Percentiles rank a stretch among this genome's conserved stretches.
These are phyloP conservation scores for Syncephalastrum monosporum DNA, from an alignment of 371 early-diverging fungal species.

Conservation along the genomic window DNA sequence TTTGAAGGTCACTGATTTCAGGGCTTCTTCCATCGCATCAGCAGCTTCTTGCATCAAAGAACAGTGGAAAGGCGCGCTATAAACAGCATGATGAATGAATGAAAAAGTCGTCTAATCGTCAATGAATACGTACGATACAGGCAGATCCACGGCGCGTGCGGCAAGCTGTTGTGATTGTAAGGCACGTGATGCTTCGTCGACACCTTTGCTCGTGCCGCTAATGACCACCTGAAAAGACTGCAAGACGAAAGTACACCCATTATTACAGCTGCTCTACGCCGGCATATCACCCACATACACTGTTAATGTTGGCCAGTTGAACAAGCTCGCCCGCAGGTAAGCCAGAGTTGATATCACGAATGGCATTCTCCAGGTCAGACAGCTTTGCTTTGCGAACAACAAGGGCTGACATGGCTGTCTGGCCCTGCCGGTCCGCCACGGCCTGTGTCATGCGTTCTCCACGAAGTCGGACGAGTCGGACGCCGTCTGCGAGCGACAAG, in stretches of 20 bases:
- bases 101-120: background rate
- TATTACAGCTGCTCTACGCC: background rate
- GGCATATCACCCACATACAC: slow-evolving; percentile 41
- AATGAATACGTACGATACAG: slow-evolving; percentile 75
- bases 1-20: slow-evolving; percentile 60
- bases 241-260: slow-evolving; percentile 4
- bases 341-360: slow-evolving; percentile 59
- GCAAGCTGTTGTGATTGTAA: slow-evolving; percentile 81
- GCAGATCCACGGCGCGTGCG: slow-evolving; percentile 83
- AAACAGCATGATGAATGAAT: too few relatives aligned
- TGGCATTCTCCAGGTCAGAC: slow-evolving; percentile 66
- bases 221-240: slow-evolving; percentile 84
- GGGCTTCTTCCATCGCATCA: slow-evolving; percentile 67
- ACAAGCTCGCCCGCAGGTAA: slow-evolving; percentile 72
- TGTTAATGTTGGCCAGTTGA: slow-evolving; percentile 88
- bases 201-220: slow-evolving; percentile 86
- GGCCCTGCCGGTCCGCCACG: slow-evolving; percentile 59
- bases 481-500: slow-evolving; percentile 76
- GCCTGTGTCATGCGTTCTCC: slow-evolving; percentile 89
- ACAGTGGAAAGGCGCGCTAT: slow-evolving; percentile 93
- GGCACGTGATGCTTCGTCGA: slow-evolving; percentile 78
- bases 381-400: slow-evolving; percentile 74
- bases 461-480: slow-evolving; percentile 79
- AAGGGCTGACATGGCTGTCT: slow-evolving; percentile 88
- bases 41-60: slow-evolving; percentile 86